Evolutionary conservation across 1,284 basidiomycete species (phyloP), one percentile per base, ranked within the genome.

Genomic region (Puccinia hordei): DNA sequence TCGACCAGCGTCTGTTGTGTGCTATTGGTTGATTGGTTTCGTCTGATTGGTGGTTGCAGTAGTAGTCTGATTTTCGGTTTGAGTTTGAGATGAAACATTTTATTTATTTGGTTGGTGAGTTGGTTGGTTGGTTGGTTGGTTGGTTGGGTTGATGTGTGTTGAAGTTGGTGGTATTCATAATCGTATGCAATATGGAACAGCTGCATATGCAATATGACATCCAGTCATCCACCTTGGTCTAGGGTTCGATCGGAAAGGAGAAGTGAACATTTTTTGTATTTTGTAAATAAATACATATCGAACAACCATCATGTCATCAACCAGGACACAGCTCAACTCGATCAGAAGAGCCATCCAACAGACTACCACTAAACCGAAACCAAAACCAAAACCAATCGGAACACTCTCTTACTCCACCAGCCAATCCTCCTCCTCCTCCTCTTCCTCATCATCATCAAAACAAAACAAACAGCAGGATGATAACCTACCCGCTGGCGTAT

Each of bases 1-100:
- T 99, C 97, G 84, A 99, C 93, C 83, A 94, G 88, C 0, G 95
- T 96, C 86, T 98, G 95, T 61, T 38, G 15, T 19, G 2, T 33
- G 57, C 24, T 55, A 6, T 1, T 55, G 2, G 57, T 59, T 33
- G 30, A 41, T 2, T 27, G 44, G 30, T 24, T 24, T 6, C 53
- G 53, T 55, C 22, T n/a, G 53, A 24, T 53, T 53, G 13, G 9
- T 33, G 35, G 30, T 35, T 12, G 69, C 53, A 24, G 49, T 33
- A 57, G 24, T 55, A 51, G 49, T 33, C 5, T 30, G 17, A 22
- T 22, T 1, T 33, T 33, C 15, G 33, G 33, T 38, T 38, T 46
- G 38, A 46, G 63, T 46, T 46, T 66, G 19, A 24, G 24, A 57
- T 10, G 24, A 12, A 57, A n/a, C 24, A 15, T 61, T 61, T 30